These are phyloP conservation scores for Sphaerostilbella broomeana DNA, from an alignment of 2,329 filamentous ascomycete genomes.

Conservation along the genomic window DNA sequence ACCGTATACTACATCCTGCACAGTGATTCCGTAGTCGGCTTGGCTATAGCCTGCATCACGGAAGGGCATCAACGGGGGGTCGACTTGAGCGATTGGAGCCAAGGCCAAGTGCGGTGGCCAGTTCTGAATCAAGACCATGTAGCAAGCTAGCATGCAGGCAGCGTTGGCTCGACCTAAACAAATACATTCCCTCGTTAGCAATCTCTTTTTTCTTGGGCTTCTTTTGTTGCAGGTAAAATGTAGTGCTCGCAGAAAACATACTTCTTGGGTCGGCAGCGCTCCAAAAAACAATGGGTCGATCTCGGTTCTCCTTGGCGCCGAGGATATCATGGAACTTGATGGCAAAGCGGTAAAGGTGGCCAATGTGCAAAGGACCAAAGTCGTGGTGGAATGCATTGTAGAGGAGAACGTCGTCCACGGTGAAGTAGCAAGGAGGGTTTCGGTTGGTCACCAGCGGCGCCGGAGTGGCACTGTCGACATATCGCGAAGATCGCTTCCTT, in stretches of 20 bases:
- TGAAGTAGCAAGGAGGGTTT: conserved; percentile 81
- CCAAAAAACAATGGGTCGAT: conserved; percentile 91
- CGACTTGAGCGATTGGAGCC: conserved; percentile 91
- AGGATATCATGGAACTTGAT: conserved; percentile 94
- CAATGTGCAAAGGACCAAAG: conserved; percentile 95
- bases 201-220: not conserved
- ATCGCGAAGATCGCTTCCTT: conserved; percentile 45
- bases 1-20: conserved; percentile 96
- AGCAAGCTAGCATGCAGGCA: conserved; percentile 89
- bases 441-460: conserved; percentile 23
- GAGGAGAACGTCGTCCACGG: conserved; percentile 81
- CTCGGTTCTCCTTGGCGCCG: conserved; percentile 83
- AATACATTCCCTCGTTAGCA: not conserved
- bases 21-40: conserved; percentile 89
- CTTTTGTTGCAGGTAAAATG: too few relatives aligned
- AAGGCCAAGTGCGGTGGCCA: conserved; percentile 96
- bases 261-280: conserved; percentile 87
- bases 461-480: conserved; percentile 49
- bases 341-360: conserved; percentile 93
- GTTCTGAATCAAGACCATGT: conserved; percentile 97
- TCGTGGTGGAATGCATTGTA: conserved; percentile 99
- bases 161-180: conserved; percentile 80
- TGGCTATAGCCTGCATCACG: conserved; percentile 97
- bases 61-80: conserved; percentile 98
- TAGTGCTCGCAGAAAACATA: conserved; percentile 51